phyloP scores from a whole-genome alignment of 176 grass and related monocot genomes.

The Tuctoria greenei region DNA sequence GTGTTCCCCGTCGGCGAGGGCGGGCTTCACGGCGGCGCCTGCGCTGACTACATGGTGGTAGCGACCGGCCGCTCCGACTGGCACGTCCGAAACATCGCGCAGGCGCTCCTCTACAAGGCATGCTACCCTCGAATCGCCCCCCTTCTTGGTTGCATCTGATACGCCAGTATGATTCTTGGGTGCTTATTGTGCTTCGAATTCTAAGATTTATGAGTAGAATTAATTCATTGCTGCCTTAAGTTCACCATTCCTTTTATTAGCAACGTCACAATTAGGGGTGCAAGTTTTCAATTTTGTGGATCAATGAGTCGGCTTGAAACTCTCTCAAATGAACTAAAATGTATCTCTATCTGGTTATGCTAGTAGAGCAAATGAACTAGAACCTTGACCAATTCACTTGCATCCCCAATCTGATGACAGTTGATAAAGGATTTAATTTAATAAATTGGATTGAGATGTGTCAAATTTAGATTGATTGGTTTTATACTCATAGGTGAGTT shows the following conservation, averaged over 20 bases:
- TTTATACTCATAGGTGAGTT: too few species aligned
- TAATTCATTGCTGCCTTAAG: neutral
- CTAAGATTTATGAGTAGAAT: neutral
- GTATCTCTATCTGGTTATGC: too few species aligned
- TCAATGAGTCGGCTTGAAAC: too few species aligned
- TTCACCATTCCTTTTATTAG: neutral
- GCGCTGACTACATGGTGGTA: conserved; percentile 90
- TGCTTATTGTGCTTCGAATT: neutral
- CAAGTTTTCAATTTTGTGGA: too few species aligned
- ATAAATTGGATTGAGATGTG: neutral
- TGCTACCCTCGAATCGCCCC: neutral
- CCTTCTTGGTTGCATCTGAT: neutral
- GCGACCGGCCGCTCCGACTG: conserved; percentile 79
- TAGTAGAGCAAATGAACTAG: too few species aligned
- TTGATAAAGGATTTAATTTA: neutral
- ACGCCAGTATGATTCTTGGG: neutral
- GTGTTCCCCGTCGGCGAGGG: conserved; percentile 79
- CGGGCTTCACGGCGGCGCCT: conserved; percentile 53
- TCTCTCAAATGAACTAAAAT: too few species aligned
- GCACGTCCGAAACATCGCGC: conserved; percentile 97
- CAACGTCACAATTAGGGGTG: neutral
- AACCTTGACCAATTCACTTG: neutral
- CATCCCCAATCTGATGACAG: too few species aligned
- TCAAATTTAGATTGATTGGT: too few species aligned
- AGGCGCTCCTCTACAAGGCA: conserved; percentile 93